Evolutionary conservation across 257 asterid species (phyloP), one percentile per base, ranked within the genome.

Genomic region (Solanum corneliomulleri): DNA sequence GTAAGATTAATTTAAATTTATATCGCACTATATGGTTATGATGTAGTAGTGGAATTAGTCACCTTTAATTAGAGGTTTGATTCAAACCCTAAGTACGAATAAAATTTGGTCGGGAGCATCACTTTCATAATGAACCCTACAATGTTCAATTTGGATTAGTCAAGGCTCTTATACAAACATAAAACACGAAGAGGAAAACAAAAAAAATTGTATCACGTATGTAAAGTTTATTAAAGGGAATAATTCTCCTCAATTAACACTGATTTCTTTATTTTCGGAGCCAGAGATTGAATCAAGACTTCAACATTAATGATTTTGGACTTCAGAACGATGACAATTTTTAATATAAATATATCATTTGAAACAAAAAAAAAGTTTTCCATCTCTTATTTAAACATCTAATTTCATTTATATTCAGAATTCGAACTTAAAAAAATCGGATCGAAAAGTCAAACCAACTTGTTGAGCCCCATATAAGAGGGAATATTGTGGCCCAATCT

Each of bases 271-370:
- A 60, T 60, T 60, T n/a, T 60, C 3, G 5, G 2, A 25, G 35
- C 1, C 1, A 64, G 2, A 2, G 2, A 4, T 2, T 1, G 1
- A n/a, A 8, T n/a, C 8, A 11, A 5, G 1, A 62, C 3, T 62
- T 62, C 8, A 62, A 62, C 15, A 0, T n/a, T 62, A 10, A 62
- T 62, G 16, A 4, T 62, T n/a, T 0, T n/a, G 8, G 2, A n/a
- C 7, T 62, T 62, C 3, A 62, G 9, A 62, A 62, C 6, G 31
- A 62, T 62, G 16, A 56, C 9, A 20, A 58, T 20, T 62, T 8
- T 60, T 23, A 60, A 62, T n/a, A 62, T 3, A 23, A 62, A 62
- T 10, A 23, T 23, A 62, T 62, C 11, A 62, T n/a, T 3, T n/a
- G 1, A 3, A 62, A 62, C 7, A 37, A 35, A 23, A 62, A 58